Evolutionary conservation across 2,329 filamentous ascomycete species (phyloP), one percentile per base, ranked within the genome.

Genomic region (Neofusicoccum ribis): DNA sequence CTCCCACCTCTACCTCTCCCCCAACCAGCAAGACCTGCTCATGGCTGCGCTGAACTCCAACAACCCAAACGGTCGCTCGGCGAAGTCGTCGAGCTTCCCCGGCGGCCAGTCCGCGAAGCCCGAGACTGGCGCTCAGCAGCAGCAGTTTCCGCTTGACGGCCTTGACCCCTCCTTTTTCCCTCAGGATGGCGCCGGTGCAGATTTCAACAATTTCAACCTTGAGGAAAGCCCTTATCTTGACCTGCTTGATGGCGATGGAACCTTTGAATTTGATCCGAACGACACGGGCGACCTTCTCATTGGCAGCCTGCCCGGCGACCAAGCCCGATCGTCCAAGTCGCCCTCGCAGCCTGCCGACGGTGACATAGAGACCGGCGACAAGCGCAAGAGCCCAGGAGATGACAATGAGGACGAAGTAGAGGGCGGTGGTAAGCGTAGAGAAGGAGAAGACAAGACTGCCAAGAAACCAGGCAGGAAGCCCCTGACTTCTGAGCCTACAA

Each of bases 401-500:
- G 88, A 90, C 56, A 87, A 89, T 37, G 87, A 69, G 2, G 80
- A 82, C 17, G 76, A 91, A 12, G 81, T 88, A 1, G 89, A 91
- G 5, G 90, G 77, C 50, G 87, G 87, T 69, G 87, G 88, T 66
- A 95, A 93, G 82, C 87, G 92, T 69, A 87, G 91, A 67, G 93
- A 96, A 78, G 88, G 89, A 66, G 89, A 92, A 64, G 92, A 93
- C 50, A 97, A 95, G 80, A 84, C 89, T 49, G 88, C 92, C 27
- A 98, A 98, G 87, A 99, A 98, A 81, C 94, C 95, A 4, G 95
- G 95, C 59, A 88, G 95, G 68, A 99, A 99, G 83, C 95, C 94
- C 20, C 84, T 98, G 72, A 98, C 92, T 54, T 96, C 92, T 23
- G 95, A 98, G 78, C 95, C 95, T 27, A 98, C 91, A 71, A 95